phyloP scores from a whole-genome alignment of 2,329 filamentous ascomycete species.

The Penicillium aurantiogriseum region DNA sequence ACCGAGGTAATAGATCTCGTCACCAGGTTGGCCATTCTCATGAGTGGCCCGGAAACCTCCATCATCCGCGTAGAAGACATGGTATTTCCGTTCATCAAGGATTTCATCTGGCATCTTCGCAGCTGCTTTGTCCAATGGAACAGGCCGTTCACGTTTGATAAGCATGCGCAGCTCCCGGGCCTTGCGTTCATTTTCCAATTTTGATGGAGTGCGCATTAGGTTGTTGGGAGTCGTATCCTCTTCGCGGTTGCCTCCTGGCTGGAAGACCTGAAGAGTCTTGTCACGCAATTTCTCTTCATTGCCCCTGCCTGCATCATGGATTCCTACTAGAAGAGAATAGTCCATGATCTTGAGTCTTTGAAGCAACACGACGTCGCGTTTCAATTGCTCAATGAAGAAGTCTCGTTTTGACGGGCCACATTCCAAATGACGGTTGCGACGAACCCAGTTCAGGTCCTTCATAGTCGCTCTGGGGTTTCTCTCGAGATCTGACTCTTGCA shows the following conservation, averaged over 20 bases:
- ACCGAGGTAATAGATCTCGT: conserved; percentile 96
- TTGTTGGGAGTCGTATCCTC: conserved; percentile 63
- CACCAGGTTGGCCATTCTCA: conserved; percentile 77
- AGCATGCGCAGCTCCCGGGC: conserved; percentile 87
- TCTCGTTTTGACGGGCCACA: conserved; percentile 85
- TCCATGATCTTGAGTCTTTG: conserved; percentile 96
- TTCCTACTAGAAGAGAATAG: conserved; percentile 91
- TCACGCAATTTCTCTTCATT: conserved; percentile 91
- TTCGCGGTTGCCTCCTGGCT: conserved; percentile 72
- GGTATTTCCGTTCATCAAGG: conserved; percentile 69
- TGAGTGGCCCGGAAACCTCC: conserved; percentile 92
- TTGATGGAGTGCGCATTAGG: conserved; percentile 86
- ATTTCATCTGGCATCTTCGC: conserved; percentile 90
- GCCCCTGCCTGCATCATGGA: conserved; percentile 84
- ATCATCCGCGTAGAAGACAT: conserved; percentile 90
- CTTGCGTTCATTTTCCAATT: conserved; percentile 86
- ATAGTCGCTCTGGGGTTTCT: conserved; percentile 88
- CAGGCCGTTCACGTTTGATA: conserved; percentile 86
- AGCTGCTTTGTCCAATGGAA: conserved; percentile 81
- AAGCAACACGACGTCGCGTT: conserved; percentile 79
- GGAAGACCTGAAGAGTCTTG: conserved; percentile 92
- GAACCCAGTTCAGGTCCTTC: conserved; percentile 96
- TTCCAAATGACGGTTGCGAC: conserved; percentile 79
- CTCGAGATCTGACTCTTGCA: conserved; percentile 80
- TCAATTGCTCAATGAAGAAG: conserved; percentile 83